Conservation (phyloP, 106 monocot genomes). For the Apostasia shenzhenica region DNA sequence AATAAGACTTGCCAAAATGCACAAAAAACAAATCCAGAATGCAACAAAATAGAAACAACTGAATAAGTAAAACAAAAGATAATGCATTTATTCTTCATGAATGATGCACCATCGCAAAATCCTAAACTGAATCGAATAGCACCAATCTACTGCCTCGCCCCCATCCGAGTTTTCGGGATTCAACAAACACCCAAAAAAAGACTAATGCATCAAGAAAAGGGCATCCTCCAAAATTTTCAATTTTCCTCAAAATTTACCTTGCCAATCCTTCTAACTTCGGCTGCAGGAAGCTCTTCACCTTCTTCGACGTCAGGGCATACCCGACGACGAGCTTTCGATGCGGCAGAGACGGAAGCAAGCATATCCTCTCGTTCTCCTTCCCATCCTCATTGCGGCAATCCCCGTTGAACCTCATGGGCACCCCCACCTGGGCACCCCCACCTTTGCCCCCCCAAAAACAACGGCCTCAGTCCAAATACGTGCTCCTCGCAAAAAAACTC, state of each 20-base stretch:
- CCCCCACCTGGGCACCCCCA: too few relatives aligned
- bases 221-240: neutral
- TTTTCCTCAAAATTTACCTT: conserved; percentile 27
- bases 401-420: conserved; percentile 34
- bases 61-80: too few relatives aligned
- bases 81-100: neutral
- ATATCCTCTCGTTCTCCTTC: conserved; percentile 18
- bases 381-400: conserved; percentile 29
- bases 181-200: neutral
- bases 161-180: neutral
- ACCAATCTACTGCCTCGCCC: neutral
- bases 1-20: too few relatives aligned
- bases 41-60: too few relatives aligned
- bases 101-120: neutral
- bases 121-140: neutral
- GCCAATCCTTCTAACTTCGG: conserved; percentile 74
- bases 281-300: conserved; percentile 93
- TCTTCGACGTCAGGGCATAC: conserved; percentile 92
- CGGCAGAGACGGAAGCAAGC: neutral
- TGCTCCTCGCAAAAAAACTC: neutral
- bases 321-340: conserved; percentile 67
- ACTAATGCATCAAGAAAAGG: neutral
- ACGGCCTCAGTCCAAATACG: neutral
- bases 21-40: too few relatives aligned
- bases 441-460: neutral